phyloP scores from a whole-genome alignment of 306 rosid species.

The Rosa lucieae region DNA sequence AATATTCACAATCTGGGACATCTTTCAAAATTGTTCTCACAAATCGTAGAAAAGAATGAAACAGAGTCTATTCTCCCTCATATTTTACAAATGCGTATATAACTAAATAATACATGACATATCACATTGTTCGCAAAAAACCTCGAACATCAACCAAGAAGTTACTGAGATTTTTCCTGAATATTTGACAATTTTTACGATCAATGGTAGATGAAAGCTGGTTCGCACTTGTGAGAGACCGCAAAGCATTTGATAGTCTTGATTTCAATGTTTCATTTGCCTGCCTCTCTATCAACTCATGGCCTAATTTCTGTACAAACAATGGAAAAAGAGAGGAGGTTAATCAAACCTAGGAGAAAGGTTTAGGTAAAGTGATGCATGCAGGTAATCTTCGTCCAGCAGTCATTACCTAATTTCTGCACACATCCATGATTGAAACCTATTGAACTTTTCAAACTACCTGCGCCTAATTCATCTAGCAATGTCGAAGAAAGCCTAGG shows the following conservation, averaged over 20 bases:
- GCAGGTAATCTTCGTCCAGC: neutral
- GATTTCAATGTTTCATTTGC: constrained; percentile 58
- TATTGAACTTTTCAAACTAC: too few species aligned
- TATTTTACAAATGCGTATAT: constrained; percentile 4
- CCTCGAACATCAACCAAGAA: constrained; percentile 89
- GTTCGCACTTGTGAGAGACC: constrained; percentile 68
- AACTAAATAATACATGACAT: neutral
- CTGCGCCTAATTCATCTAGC: neutral
- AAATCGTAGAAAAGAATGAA: neutral
- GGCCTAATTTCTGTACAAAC: constrained; percentile 60
- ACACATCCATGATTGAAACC: neutral
- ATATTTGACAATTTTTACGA: constrained; percentile 75
- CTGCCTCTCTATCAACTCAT: constrained; percentile 77
- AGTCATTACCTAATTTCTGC: too few species aligned
- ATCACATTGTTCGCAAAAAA: constrained; percentile 74
- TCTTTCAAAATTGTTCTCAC: neutral
- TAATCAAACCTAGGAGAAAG: neutral
- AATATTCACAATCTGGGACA: constrained; percentile 18
- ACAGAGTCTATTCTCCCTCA: constrained; percentile 9
- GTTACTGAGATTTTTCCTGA: constrained; percentile 74
- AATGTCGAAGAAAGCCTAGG: neutral
- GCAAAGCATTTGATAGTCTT: constrained; percentile 74
- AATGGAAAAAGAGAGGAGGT: constrained; percentile 8
- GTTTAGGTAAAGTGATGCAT: neutral
- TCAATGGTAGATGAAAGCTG: constrained; percentile 82